Evolutionary conservation across 129 eudicot genomes (phyloP), one percentile per base, ranked within the genome.

Genomic region (Saussurea involucrata): DNA sequence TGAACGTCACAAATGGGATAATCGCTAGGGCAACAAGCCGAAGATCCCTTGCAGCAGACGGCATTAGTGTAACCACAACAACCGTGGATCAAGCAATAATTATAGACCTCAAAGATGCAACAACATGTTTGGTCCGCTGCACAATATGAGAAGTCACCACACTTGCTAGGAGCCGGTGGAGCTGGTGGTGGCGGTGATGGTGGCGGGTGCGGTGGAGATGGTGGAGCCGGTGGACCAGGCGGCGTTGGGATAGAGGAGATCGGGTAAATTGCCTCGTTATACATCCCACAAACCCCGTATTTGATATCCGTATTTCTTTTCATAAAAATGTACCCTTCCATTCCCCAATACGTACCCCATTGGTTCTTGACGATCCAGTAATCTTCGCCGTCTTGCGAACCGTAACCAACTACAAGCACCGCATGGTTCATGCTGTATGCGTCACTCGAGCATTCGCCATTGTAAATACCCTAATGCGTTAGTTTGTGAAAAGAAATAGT

Each of bases 291-390:
- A 24, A 85, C 88, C n/a, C 96, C 96, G 28, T 75, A 73, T 24
- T 49, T 20, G 13, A 61, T 28, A 64, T 66, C 7, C 0, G 87
- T 64, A 36, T 81, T 79, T 28, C 92, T 74, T 74, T 46, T 74
- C 65, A 90, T 87, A 31, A 85, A 78, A 13, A 83, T 78, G 80
- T 90, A 90, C 11, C 96, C 96, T 24, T 85, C 76, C 24, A 87
- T 80, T 27, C 95, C 96, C 96, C 96, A 87, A 6, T 55, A 72
- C 0, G 86, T 83, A 5, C 96, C 96, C 96, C 96, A 90, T 20
- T 88, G 79, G 83, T 90, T 90, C 84, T 85, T 90, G 3, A 90
- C 88, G 29, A 90, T 83, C 96, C 96, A 90, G 21, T 90, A 90
- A 66, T 87, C 89, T 21, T 75, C 83, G 32, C 58, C 85, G 7